Conservation (phyloP, 2,329 filamentous ascomycete genomes). For the Clonostachys rhizophaga region DNA sequence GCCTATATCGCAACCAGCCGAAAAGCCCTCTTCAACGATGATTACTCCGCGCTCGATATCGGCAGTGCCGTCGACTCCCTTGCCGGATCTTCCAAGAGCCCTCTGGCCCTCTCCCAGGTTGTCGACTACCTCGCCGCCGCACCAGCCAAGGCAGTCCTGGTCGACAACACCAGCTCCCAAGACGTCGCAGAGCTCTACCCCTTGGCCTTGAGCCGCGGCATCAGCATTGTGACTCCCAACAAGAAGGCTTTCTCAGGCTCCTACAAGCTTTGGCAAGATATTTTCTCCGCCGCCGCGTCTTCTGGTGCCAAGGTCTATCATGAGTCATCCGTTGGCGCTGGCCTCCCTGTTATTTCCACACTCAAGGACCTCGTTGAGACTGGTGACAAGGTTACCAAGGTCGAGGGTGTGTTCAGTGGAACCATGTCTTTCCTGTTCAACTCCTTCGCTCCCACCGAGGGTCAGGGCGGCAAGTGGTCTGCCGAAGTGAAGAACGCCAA, state of each 20-base stretch:
- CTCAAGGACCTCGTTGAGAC: constrained; percentile 92
- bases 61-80: constrained; percentile 59
- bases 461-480: constrained; percentile 76
- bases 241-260: constrained; percentile 94
- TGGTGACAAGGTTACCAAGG: constrained; percentile 84
- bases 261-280: constrained; percentile 78
- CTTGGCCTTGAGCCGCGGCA: constrained; percentile 70
- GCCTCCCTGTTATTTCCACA: constrained; percentile 88
- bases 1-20: constrained; percentile 84
- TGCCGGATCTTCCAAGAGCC: constrained; percentile 55
- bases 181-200: constrained; percentile 83
- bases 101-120: constrained; percentile 65
- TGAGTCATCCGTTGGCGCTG: constrained; percentile 90
- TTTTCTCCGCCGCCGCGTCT: constrained; percentile 68
- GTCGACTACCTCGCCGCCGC: constrained; percentile 74
- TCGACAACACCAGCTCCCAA: constrained; percentile 95
- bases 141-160: constrained; percentile 73
- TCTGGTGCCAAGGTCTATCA: constrained; percentile 85
- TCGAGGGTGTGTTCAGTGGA: constrained; percentile 96
- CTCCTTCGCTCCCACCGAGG: constrained; percentile 80
- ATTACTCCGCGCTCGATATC: constrained; percentile 65
- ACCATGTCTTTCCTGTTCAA: constrained; percentile 99
- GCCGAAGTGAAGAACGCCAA: constrained; percentile 90
- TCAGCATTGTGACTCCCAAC: constrained; percentile 94
- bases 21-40: constrained; percentile 70